Evolutionary conservation across 345 rosid genomes (phyloP), one percentile per base, ranked within the genome.

Genomic region (Boechera retrofracta): DNA sequence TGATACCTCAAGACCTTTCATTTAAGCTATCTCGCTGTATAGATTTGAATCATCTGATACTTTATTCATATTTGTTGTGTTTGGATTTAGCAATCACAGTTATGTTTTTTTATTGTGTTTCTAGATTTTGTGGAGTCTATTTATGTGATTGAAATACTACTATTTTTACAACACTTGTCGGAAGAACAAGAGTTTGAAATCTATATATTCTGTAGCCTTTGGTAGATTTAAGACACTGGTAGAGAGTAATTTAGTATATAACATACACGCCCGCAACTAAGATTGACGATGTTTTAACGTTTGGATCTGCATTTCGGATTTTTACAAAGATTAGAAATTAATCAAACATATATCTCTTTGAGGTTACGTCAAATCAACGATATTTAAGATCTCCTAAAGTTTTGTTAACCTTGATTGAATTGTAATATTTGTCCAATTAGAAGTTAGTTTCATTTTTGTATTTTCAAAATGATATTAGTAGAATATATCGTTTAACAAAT

Each of bases 1-100:
- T 60, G 56, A 76, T 41, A 51, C 44, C 28, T 76, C 74, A 60
- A 61, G 11, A 57, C 36, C 52, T 35, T 75, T 38, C 72, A 33
- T 74, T 12, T 45, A 42, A 54, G 42, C 36, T 56, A 31, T 44
- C 29, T 58, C 36, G 61, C 18, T 67, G 55, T 59, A 67, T 15
- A 76, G 64, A 59, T 67, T 41, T 51, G 49, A 15, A 62, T 53
- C 35, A 52, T 64, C 63, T 39, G 64, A 16, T 63, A 7, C 51
- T 62, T 4, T 11, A 62, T 36, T 66, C 42, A 24, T 64, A 10
- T 41, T 12, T 52, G 24, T 63, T 41, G 44, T 63, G 26, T 49
- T 33, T 36, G 55, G 56, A 71, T 47, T 71, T 13, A 47, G 18
- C 36, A 35, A 26, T 59, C 26, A 32, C 58, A 8, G 8, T 13